Evolutionary conservation across 345 rosid species (phyloP).

Genomic region (Dipteronia sinensis): DNA sequence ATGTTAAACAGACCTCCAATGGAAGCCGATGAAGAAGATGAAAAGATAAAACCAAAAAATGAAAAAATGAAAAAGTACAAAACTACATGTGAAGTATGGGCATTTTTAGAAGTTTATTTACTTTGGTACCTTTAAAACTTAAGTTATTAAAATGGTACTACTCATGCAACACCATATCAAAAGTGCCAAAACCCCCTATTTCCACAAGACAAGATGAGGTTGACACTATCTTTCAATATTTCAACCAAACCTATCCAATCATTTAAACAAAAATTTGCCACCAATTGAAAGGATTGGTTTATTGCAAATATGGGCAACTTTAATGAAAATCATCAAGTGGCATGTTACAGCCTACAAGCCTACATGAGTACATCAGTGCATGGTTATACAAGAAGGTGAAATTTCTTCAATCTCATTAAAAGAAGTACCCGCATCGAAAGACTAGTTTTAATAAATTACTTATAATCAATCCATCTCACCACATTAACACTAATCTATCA

Average conservation of each 20-base stretch:
- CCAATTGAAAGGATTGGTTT: not conserved
- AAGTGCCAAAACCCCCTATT: too few species aligned
- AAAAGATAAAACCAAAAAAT: too few species aligned
- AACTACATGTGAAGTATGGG: too few species aligned
- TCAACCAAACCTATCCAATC: not conserved
- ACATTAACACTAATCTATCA: not conserved
- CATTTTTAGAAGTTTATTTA: too few species aligned
- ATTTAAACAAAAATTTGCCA: constrained; percentile 7
- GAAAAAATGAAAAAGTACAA: too few species aligned
- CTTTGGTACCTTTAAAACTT: too few species aligned
- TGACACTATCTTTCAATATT: not conserved
- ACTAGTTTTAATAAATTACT: not conserved
- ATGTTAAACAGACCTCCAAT: too few species aligned
- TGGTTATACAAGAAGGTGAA: constrained; percentile 14
- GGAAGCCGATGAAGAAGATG: too few species aligned
- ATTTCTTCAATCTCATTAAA: constrained; percentile 19
- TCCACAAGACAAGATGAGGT: not conserved
- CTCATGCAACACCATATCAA: too few species aligned
- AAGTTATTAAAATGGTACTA: too few species aligned
- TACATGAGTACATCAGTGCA: not conserved
- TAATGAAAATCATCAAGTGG: not conserved
- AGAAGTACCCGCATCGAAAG: not conserved
- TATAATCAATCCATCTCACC: constrained; percentile 6
- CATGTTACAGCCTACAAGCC: constrained; percentile 4
- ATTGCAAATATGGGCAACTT: constrained; percentile 1